A percentile compares a stretch with the other conserved stretches of the same genome.
Evolutionary conservation across 2,329 filamentous ascomycete species (phyloP).

Genomic region (Colletotrichum limetticola): DNA sequence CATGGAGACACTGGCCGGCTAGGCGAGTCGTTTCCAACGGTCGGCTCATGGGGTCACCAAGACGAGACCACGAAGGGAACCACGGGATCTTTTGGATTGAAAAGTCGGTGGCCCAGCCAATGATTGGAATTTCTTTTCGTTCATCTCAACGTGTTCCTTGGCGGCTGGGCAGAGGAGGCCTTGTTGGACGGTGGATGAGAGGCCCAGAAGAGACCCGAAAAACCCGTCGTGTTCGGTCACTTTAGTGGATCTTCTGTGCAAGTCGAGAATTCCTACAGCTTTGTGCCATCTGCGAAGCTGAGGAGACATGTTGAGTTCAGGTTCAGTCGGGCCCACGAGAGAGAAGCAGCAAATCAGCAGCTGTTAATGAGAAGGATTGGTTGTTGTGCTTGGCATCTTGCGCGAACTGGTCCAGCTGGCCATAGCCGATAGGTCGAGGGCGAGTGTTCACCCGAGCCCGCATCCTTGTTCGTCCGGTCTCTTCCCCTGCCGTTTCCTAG

Average conservation of each 20-base stretch:
- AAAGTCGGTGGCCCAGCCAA: conserved; percentile 19
- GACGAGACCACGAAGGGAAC: conserved; percentile 1
- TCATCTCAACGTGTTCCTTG: conserved; percentile 19
- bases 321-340: not conserved
- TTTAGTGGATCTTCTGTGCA: not conserved
- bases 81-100: not conserved
- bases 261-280: not conserved
- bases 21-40: conserved; percentile 5
- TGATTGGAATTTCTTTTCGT: not conserved
- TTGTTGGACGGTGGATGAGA: conserved; percentile 5
- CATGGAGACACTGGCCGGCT: not conserved
- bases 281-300: conserved; percentile 19
- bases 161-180: conserved; percentile 24
- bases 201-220: conserved; percentile 9
- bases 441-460: not conserved
- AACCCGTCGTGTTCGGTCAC: not conserved
- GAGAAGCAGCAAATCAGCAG: not conserved
- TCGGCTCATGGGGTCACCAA: not conserved
- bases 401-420: not conserved
- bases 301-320: conserved; percentile 11
- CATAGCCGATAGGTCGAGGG: conserved; percentile 7
- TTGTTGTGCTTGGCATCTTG: conserved; percentile 8
- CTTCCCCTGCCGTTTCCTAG: conserved; percentile 25
- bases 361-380: not conserved
- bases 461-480: conserved; percentile 30